These are phyloP conservation scores for Ustanciosporium gigantosporum DNA, from an alignment of 1,284 basidiomycete genomes.

Conservation along the genomic window DNA sequence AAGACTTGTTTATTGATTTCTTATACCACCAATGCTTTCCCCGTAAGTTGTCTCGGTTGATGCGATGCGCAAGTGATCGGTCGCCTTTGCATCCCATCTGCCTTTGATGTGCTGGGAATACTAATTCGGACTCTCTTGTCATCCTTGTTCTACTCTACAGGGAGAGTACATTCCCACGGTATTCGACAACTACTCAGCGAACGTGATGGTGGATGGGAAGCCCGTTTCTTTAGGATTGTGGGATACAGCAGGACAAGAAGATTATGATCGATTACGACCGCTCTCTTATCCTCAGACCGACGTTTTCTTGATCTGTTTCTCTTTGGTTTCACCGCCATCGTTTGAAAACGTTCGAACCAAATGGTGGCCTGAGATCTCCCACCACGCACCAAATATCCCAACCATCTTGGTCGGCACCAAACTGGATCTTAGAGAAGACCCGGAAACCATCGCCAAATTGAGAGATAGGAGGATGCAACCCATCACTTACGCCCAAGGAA, in stretches of 20 bases:
- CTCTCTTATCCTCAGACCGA: slow-evolving; percentile 99
- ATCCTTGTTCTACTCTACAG: slow-evolving; percentile 5
- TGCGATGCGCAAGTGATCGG: too few relatives aligned
- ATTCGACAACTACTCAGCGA: slow-evolving; percentile 86
- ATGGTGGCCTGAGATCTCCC: slow-evolving; percentile 65
- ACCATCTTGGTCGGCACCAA: slow-evolving; percentile 97
- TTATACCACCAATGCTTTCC: slow-evolving; percentile 61
- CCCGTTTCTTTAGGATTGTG: slow-evolving; percentile 95
- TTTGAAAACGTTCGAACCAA: slow-evolving; percentile 99
- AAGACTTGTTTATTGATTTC: slow-evolving; percentile 61
- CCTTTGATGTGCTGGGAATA: too few relatives aligned
- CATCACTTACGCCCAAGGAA: slow-evolving; percentile 86
- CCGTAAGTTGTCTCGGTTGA: slow-evolving; percentile 31
- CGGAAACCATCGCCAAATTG: slow-evolving; percentile 84
- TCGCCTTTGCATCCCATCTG: too few relatives aligned
- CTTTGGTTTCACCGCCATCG: slow-evolving; percentile 91
- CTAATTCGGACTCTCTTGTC: too few relatives aligned
- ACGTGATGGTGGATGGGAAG: slow-evolving; percentile 98
- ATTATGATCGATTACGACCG: slow-evolving; percentile 92
- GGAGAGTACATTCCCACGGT: slow-evolving; percentile 66
- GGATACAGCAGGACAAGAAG: slow-evolving; percentile 63
- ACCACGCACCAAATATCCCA: slow-evolving; percentile 90
- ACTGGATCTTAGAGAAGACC: slow-evolving; percentile 94
- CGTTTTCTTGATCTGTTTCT: slow-evolving; percentile 99
- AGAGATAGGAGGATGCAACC: slow-evolving; percentile 92